phyloP scores from a whole-genome alignment of 2,329 filamentous ascomycete species.

The Fusarium coffeatum region DNA sequence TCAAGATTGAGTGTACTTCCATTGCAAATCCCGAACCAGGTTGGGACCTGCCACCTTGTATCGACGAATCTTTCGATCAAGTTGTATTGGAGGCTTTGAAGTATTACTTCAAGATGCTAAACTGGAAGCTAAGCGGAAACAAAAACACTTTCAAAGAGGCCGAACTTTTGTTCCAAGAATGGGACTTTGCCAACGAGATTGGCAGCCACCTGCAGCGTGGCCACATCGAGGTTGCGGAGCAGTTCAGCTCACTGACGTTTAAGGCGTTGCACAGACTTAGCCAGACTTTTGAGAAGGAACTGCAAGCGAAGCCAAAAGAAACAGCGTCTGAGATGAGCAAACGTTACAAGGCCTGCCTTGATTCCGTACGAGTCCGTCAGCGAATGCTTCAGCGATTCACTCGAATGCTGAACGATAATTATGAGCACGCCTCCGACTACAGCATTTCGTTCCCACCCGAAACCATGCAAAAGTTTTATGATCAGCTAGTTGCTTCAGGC shows the following conservation, averaged over 20 bases:
- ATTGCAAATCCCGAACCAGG: slow-evolving; percentile 89
- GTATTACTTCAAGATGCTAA: slow-evolving; percentile 98
- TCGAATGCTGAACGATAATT: slow-evolving; percentile 88
- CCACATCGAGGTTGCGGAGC: slow-evolving; percentile 96
- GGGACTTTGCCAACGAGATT: slow-evolving; percentile 96
- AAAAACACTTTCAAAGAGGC: slow-evolving; percentile 99
- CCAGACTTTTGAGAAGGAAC: slow-evolving; percentile 89
- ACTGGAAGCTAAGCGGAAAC: slow-evolving; percentile 97
- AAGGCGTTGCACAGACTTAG: slow-evolving; percentile 91
- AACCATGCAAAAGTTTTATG: slow-evolving; percentile 79
- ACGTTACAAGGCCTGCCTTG: slow-evolving; percentile 92
- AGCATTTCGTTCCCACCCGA: slow-evolving; percentile 80
- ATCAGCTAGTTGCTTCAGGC: slow-evolving; percentile 81
- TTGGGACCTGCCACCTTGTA: slow-evolving; percentile 95
- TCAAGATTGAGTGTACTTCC: slow-evolving; percentile 87
- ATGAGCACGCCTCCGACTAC: slow-evolving; percentile 96
- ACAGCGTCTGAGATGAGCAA: slow-evolving; percentile 91
- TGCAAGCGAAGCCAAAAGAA: slow-evolving; percentile 86
- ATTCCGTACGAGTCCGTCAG: slow-evolving; percentile 95
- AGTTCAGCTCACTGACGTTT: slow-evolving; percentile 93
- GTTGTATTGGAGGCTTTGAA: slow-evolving; percentile 93
- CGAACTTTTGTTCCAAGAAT: slow-evolving; percentile 96
- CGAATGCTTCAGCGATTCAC: slow-evolving; percentile 97
- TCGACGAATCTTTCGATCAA: slow-evolving; percentile 94
- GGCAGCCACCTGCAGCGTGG: slow-evolving; percentile 91